Base-by-base conservation (phyloP, 2,329 filamentous ascomycete species). In the Cytospora leucostoma region DNA sequence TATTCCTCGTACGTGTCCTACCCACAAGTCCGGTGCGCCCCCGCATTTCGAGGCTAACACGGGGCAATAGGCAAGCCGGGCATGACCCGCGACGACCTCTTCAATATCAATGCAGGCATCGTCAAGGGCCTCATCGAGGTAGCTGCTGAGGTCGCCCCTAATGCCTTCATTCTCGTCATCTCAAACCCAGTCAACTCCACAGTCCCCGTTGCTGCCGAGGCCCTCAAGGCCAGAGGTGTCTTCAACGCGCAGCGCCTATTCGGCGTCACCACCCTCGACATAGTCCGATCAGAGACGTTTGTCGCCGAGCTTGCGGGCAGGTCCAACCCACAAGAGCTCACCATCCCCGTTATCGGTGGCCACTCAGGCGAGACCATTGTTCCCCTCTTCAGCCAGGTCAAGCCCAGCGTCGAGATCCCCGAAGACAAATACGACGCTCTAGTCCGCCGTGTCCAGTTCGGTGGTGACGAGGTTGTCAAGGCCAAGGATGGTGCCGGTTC, bases 131-230 rank as follows among this genome's bases (percentile, higher is more conserved):
- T 99, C 70, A 89, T 96, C 72, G 90, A 96, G 83, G 88, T 91
- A 59, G 87, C 92, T 72, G 93, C 94, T 71, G 88, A 97, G 76
- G 87, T 90, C 74, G 89, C 88, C 76, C 95, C 95, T 76, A 96
- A 97, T 78, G 95, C 95, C 62, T 97, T 89, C 81, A 88, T 97
- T 76, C 88, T 98, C 69, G 88, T 99, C 82, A 99, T 99, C 80
- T 98, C 94, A 74, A 99, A 99, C 87, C 95, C 95, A 65, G 95
- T 99, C 80, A 99, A 99, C 89, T 97, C 93, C 59, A 99, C 95
- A 63, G 95, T 99, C 64, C 95, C 95, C 68, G 97, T 99, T 74
- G 91, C 95, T 68, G 95, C 93, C 71, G 95, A 99, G 84, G 91
- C 97, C 66, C 89, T 99, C 77, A 98, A 97, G 88, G 84, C 86